phyloP scores from a whole-genome alignment of 306 rosid genomes.

The Lathyrus aphaca region DNA sequence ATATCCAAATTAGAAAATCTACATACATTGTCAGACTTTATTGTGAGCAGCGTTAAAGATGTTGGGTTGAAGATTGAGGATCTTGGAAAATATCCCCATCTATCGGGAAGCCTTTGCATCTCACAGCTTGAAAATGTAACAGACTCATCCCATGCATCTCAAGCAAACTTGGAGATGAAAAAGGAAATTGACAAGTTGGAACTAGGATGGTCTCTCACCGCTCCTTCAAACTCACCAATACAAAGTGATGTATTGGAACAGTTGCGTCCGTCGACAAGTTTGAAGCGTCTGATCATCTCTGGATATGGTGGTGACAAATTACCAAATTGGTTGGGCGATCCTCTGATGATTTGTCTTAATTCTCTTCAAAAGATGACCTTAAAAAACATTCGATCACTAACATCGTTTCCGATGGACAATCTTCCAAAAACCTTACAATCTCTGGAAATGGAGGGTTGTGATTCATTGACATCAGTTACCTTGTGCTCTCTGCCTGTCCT shows the following conservation, averaged over 20 bases:
- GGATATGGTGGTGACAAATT: constrained; percentile 19
- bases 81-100: not conserved
- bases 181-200: not conserved
- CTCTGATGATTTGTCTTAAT: not conserved
- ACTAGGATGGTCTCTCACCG: not conserved
- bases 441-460: not conserved
- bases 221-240: too few relatives aligned
- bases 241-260: too few relatives aligned
- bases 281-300: constrained; percentile 10
- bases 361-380: not conserved
- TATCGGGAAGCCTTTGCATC: not conserved
- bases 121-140: not conserved
- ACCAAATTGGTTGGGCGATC: not conserved
- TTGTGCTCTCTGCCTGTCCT: not conserved
- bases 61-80: not conserved
- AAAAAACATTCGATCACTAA: not conserved
- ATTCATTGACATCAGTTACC: not conserved
- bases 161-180: constrained; percentile 1
- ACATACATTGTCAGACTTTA: not conserved
- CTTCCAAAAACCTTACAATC: constrained; percentile 19
- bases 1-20: not conserved
- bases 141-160: not conserved
- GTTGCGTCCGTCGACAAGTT: not conserved
- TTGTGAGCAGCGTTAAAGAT: not conserved
- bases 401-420: constrained; percentile 13